phyloP scores from a whole-genome alignment of 2,329 filamentous ascomycete genomes.

The Penicillium crustosum region DNA sequence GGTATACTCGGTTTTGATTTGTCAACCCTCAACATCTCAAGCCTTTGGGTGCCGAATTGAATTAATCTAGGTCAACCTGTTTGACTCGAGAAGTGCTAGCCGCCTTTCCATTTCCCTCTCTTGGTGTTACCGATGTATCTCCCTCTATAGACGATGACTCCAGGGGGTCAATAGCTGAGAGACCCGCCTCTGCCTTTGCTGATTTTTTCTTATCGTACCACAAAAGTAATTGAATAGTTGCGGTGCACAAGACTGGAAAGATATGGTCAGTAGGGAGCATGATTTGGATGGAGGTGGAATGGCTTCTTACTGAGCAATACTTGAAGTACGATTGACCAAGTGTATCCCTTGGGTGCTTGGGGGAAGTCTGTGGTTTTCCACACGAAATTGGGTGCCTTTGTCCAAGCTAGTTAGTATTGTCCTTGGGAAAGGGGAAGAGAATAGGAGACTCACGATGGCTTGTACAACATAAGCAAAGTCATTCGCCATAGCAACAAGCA shows the following conservation, averaged over 20 bases:
- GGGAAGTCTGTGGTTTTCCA: constrained; percentile 47
- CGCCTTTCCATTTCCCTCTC: neutral
- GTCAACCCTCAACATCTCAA: neutral
- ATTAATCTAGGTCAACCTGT: neutral
- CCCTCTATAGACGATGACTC: neutral
- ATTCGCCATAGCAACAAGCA: constrained; percentile 34
- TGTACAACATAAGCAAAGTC: constrained; percentile 38
- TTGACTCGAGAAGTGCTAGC: neutral
- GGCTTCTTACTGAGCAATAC: constrained; percentile 32
- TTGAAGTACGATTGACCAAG: constrained; percentile 39
- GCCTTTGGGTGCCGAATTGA: too few species aligned
- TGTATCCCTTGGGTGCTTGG: constrained; percentile 39
- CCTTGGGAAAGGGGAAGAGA: too few species aligned
- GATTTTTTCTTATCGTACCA: constrained; percentile 3
- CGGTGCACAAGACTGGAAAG: neutral
- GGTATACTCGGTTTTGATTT: neutral
- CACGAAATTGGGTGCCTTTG: constrained; percentile 40
- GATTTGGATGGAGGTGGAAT: neutral
- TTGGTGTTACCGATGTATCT: neutral
- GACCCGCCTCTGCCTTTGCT: neutral
- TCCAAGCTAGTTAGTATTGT: neutral
- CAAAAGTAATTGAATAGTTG: constrained; percentile 1
- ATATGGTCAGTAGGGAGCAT: neutral
- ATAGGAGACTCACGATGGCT: constrained; percentile 26
- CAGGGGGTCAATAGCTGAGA: neutral